These are phyloP conservation scores for Mycena metata DNA, from an alignment of 768 basidiomycete species.

Conservation along the genomic window DNA sequence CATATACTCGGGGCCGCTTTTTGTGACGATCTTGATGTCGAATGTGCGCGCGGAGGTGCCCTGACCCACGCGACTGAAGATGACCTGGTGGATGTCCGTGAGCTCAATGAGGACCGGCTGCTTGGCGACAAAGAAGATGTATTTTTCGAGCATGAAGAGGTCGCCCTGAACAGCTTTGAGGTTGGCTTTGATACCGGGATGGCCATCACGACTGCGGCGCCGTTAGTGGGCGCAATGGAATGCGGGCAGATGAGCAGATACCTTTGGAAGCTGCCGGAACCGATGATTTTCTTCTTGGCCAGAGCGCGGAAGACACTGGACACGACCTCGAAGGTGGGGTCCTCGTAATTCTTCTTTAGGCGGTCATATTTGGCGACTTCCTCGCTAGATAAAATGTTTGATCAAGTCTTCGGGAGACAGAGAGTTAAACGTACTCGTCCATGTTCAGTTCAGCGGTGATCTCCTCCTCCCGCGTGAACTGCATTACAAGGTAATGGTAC, in stretches of 20 bases:
- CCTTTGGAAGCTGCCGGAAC: constrained; percentile 90
- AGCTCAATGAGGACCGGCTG: constrained; percentile 92
- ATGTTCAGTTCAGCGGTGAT: constrained; percentile 96
- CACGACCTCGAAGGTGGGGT: constrained; percentile 95
- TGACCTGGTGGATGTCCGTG: constrained; percentile 88
- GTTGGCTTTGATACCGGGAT: constrained; percentile 97
- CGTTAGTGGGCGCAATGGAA: neutral
- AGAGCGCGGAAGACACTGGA: constrained; percentile 94
- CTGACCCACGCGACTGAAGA: constrained; percentile 94
- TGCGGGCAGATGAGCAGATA: constrained; percentile 45
- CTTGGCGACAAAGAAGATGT: constrained; percentile 97
- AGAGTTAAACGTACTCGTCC: constrained; percentile 74
- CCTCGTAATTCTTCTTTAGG: constrained; percentile 94
- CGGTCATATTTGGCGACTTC: constrained; percentile 84
- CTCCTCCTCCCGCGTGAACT: constrained; percentile 97
- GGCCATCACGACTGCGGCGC: constrained; percentile 80
- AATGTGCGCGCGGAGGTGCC: constrained; percentile 92
- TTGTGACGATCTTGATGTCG: constrained; percentile 91
- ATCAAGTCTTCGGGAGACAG: constrained; percentile 6
- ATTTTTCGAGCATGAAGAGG: constrained; percentile 98
- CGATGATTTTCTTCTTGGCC: constrained; percentile 91
- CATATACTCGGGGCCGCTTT: constrained; percentile 85
- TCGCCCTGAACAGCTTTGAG: constrained; percentile 97
- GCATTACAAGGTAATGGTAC: constrained; percentile 98
- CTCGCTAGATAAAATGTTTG: constrained; percentile 61